phyloP scores from a whole-genome alignment of 306 rosid species.

The Ochetophila trinervis region DNA sequence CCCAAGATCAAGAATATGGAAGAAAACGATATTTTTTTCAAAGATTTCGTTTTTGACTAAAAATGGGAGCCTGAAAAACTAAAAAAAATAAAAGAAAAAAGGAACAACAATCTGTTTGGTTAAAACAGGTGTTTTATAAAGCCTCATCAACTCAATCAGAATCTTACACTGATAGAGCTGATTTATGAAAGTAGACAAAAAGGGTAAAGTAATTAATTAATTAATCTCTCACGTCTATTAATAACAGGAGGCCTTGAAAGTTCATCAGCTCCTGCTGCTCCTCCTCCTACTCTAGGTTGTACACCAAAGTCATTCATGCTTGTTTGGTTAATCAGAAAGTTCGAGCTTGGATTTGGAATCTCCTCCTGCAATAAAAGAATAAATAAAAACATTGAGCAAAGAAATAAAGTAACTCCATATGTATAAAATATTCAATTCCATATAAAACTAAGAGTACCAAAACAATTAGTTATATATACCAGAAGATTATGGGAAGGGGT shows the following conservation, averaged over 20 bases:
- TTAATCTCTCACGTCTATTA: constrained; percentile 88
- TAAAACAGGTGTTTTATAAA: constrained; percentile 1
- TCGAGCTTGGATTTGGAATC: constrained; percentile 64
- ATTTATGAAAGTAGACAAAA: background rate
- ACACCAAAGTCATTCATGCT: constrained; percentile 50
- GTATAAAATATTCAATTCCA: background rate
- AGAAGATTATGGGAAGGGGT: constrained; percentile 62
- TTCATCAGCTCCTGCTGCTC: constrained; percentile 37
- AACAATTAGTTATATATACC: constrained; percentile 32
- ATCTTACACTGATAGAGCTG: background rate
- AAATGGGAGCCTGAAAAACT: background rate
- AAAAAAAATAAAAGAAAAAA: no score
- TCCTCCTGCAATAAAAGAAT: constrained; percentile 48
- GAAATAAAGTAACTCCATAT: background rate
- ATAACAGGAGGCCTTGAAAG: constrained; percentile 72
- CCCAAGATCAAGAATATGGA: no score
- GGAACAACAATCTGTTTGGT: constrained; percentile 12
- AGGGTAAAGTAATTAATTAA: background rate
- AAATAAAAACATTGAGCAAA: background rate
- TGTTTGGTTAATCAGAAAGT: constrained; percentile 56
- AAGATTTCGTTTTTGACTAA: no score
- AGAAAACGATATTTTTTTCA: no score
- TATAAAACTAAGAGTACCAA: background rate
- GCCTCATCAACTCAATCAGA: no score
- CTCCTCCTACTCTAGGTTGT: constrained; percentile 52